A percentile compares a stretch with the other conserved stretches of the same genome.
phyloP scores from a whole-genome alignment of 1,284 basidiomycete species.

The Tilletia indica region DNA sequence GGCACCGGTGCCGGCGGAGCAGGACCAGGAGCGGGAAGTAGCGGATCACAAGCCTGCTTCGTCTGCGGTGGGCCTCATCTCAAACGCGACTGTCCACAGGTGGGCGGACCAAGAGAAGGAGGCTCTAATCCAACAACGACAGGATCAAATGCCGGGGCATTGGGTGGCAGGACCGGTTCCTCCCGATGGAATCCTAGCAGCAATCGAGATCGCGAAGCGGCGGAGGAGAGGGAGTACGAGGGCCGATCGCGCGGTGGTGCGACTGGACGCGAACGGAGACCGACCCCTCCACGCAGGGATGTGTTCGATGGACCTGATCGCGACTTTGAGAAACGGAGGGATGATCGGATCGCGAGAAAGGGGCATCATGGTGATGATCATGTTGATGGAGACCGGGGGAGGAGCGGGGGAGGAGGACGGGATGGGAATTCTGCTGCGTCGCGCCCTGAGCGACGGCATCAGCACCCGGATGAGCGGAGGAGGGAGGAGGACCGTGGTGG shows the following conservation, averaged over 20 bases:
- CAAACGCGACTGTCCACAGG: conserved; percentile 52
- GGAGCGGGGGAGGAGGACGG: neutral
- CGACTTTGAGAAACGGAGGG: neutral
- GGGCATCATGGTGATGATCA: neutral
- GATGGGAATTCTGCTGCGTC: neutral
- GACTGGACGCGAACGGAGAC: neutral
- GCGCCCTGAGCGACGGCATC: conserved; percentile 10
- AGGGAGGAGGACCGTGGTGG: conserved; percentile 14
- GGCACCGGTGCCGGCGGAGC: conserved; percentile 58
- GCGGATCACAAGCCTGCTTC: conserved; percentile 73
- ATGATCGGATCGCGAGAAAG: neutral
- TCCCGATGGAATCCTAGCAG: neutral
- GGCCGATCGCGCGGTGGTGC: neutral
- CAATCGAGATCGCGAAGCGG: neutral
- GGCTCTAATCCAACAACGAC: conserved; percentile 8
- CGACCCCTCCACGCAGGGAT: neutral
- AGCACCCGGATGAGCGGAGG: conserved; percentile 20
- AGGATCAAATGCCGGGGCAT: conserved; percentile 17
- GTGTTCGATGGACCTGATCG: conserved; percentile 2
- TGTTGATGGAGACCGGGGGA: neutral
- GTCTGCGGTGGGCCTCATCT: conserved; percentile 62
- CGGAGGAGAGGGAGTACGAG: neutral
- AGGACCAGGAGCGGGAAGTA: conserved; percentile 54
- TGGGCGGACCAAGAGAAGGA: conserved; percentile 22
- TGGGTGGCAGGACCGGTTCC: neutral